Evolutionary conservation across 345 rosid species (phyloP).

Genomic region (Gossypium longicalyx): DNA sequence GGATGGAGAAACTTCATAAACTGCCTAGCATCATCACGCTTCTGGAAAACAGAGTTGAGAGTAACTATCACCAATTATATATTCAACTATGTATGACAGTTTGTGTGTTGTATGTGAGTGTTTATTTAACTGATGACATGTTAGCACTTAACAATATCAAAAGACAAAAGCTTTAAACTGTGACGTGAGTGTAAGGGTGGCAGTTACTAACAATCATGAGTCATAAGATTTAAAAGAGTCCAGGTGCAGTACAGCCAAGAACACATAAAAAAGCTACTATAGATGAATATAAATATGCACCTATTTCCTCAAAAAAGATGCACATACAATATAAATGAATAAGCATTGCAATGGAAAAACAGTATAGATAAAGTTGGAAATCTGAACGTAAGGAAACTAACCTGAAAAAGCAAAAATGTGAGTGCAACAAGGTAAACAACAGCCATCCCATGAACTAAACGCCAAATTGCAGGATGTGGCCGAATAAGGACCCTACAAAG

Average conservation of each 20-base stretch:
- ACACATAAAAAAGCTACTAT: not conserved
- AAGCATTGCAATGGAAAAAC: not conserved
- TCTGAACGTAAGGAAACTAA: constrained; percentile 26
- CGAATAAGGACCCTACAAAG: constrained; percentile 73
- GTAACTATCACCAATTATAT: constrained; percentile 25
- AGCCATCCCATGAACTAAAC: constrained; percentile 98
- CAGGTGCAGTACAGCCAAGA: not conserved
- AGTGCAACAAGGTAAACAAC: constrained; percentile 85
- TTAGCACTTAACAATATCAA: not conserved
- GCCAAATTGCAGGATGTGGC: constrained; percentile 99
- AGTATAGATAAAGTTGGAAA: not conserved
- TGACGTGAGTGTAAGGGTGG: not conserved
- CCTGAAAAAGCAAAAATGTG: constrained; percentile 98
- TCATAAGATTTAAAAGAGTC: not conserved
- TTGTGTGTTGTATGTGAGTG: not conserved
- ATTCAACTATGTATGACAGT: not conserved
- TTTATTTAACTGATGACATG: not conserved
- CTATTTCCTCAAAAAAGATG: no score
- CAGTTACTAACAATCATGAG: not conserved
- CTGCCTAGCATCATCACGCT: constrained; percentile 94
- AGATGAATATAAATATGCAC: not conserved
- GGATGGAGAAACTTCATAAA: constrained; percentile 99
- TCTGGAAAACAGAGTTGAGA: constrained; percentile 38
- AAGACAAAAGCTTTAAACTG: not conserved
- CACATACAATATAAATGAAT: not conserved